Base-by-base conservation (phyloP, 169 alveolate genomes). In the Cryptosporidium andersoni region DNA sequence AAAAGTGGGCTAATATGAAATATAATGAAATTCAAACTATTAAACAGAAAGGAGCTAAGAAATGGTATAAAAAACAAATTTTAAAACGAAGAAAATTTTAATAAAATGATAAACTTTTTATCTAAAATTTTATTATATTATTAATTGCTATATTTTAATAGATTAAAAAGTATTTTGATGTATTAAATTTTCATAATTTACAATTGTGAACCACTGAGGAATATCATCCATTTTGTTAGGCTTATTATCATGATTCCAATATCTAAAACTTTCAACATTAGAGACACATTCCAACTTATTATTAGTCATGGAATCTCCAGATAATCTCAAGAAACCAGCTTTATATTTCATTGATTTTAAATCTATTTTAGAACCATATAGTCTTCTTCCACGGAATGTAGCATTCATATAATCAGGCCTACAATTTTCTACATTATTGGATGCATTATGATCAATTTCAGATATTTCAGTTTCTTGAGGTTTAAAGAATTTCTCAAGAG, bases 1-100 rank as follows among this genome's bases (percentile, higher is more conserved):
- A 74, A 74, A 74, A 47, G 40, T 74, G 85, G 85, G 66, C 74
- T n/a, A 74, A 74, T 74, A 74, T 58, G 49, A 74, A 60, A 42
- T 74, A 74, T 45, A 25, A 4, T 3, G 85, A 74, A 58, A 74
- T 74, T 58, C 85, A 74, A 3, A 74, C 47, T 7, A 8, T 39
- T 7, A 74, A 43, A 40, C 2, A 47, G 1, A 74, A 74, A 37
- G 85, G 85, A 7, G 85, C 51, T 11, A 74, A 58, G 47, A 74
- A 74, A 47, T 74, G 85, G 85, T 74, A 74, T 74, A 45, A 58
- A 25, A 74, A 12, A 45, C 85, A 74, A 68, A 47, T 74, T 56
- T 56, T 62, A 74, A 74, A 43, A 58, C 55, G 85, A 60, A 74
- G 60, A 14, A 74, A 48, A 37, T 58, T 43, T 62, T 74, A 58